These are phyloP conservation scores for Laetiporus sulphureus DNA, from an alignment of 1,284 basidiomycete genomes.

Conservation along the genomic window DNA sequence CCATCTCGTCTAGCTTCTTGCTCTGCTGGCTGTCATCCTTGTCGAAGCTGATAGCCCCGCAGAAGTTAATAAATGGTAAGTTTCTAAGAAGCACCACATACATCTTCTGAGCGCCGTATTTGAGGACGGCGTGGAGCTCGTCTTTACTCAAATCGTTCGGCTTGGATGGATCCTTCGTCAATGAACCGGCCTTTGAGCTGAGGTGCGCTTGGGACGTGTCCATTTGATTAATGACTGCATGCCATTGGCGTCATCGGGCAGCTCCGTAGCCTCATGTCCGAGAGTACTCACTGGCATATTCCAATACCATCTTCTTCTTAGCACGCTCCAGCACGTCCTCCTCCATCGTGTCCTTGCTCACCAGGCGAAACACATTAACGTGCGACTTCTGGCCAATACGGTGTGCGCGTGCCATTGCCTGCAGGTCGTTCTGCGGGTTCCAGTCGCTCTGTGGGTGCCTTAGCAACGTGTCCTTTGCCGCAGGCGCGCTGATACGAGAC, in stretches of 20 bases:
- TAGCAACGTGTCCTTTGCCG: conserved; percentile 19
- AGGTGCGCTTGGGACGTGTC: conserved; percentile 98
- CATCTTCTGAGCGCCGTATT: conserved; percentile 99
- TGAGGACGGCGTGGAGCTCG: conserved; percentile 96
- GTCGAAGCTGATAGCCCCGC: conserved; percentile 68
- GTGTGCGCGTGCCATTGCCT: conserved; percentile 98
- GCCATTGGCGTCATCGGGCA: conserved; percentile 14
- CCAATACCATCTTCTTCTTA: conserved; percentile 99
- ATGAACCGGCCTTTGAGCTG: conserved; percentile 61
- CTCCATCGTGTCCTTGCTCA: conserved; percentile 99
- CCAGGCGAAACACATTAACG: conserved; percentile 96
- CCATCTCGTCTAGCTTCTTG: conserved; percentile 98
- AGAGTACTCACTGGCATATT: conserved; percentile 87
- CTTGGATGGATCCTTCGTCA: conserved; percentile 66
- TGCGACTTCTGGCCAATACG: conserved; percentile 97
- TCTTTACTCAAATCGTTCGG: conserved; percentile 94
- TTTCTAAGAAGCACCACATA: conserved; percentile 29
- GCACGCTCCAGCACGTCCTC: conserved; percentile 98
- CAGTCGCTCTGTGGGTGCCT: conserved; percentile 65
- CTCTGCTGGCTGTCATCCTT: conserved; percentile 91
- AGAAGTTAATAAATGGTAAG: conserved; percentile 11
- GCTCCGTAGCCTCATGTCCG: conserved; percentile 8
- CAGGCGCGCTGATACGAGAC: conserved; percentile 23
- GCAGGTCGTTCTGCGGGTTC: conserved; percentile 98
- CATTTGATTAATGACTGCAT: conserved; percentile 96